phyloP scores from a whole-genome alignment of 345 rosid genomes.

The Camelina neglecta region DNA sequence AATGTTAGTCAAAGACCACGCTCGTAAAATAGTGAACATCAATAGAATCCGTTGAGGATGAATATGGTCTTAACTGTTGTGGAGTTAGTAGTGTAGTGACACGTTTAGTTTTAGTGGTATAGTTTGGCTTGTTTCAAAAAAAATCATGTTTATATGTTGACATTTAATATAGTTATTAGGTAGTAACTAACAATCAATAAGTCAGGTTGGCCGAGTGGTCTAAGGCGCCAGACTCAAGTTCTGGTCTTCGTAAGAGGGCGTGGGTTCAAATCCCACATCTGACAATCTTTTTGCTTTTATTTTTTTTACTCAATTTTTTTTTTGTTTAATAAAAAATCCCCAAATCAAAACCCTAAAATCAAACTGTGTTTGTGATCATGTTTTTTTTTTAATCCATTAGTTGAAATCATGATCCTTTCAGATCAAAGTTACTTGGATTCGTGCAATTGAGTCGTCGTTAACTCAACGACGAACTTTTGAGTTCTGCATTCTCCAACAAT shows the following conservation, averaged over 20 bases:
- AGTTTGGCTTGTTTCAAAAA: too few relatives aligned
- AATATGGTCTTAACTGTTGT: not conserved
- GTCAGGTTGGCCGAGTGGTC: constrained; percentile 95
- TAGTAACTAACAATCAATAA: not conserved
- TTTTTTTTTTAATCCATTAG: not conserved
- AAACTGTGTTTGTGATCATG: not conserved
- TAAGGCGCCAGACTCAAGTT: constrained; percentile 92
- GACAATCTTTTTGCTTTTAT: constrained; percentile 12
- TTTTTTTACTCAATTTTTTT: not conserved
- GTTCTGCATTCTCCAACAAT: constrained; percentile 33
- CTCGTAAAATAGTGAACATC: too few relatives aligned
- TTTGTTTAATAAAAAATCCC: not conserved
- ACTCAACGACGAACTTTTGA: constrained; percentile 7
- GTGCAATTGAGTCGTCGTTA: constrained; percentile 2
- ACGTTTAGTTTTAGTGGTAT: not conserved
- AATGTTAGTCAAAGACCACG: too few relatives aligned
- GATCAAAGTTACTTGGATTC: not conserved
- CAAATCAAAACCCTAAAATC: not conserved
- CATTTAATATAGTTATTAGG: too few relatives aligned
- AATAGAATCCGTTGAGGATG: not conserved
- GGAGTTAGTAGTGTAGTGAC: too few relatives aligned
- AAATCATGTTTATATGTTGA: too few relatives aligned
- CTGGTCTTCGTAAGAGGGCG: constrained; percentile 57
- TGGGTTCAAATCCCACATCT: constrained; percentile 47
- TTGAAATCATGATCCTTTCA: not conserved